A percentile compares a stretch with the other conserved stretches of the same genome.
phyloP scores from a whole-genome alignment of 2,329 filamentous ascomycete species.

The Fusarium citri region DNA sequence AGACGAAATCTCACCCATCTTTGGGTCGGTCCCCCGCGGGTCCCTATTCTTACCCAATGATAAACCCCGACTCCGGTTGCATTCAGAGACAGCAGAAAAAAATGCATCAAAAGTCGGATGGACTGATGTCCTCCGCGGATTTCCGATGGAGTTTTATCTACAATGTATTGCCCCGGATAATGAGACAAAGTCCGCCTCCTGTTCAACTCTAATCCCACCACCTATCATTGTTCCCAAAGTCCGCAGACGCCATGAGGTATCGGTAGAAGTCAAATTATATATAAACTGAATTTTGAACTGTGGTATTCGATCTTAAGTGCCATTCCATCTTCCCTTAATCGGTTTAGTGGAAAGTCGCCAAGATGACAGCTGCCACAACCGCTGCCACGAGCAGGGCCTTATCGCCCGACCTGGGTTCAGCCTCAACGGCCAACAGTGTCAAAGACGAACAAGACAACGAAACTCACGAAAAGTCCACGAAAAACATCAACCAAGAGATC shows the following conservation, averaged over 20 bases:
- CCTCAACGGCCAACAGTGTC: conserved; percentile 16
- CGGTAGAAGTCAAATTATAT: neutral
- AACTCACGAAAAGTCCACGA: neutral
- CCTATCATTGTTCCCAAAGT: neutral
- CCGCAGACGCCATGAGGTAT: neutral
- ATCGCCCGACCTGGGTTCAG: neutral
- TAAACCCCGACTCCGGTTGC: conserved; percentile 12
- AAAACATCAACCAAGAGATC: conserved; percentile 14
- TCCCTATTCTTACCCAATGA: neutral
- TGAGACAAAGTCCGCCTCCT: neutral
- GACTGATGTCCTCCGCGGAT: conserved; percentile 3
- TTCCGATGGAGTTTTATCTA: neutral
- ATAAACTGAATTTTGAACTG: neutral
- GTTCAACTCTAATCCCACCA: neutral
- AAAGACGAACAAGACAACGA: neutral
- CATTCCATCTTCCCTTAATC: neutral
- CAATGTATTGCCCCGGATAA: neutral
- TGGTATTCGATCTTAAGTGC: neutral
- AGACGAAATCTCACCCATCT: neutral
- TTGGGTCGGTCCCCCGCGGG: conserved; percentile 28
- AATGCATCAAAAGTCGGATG: neutral
- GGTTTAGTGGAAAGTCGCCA: neutral
- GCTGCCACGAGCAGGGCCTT: neutral
- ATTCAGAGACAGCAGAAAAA: neutral
- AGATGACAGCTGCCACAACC: neutral